Conservation (phyloP, 1,139 yeast species). For the Saccharomyces hybrid region DNA sequence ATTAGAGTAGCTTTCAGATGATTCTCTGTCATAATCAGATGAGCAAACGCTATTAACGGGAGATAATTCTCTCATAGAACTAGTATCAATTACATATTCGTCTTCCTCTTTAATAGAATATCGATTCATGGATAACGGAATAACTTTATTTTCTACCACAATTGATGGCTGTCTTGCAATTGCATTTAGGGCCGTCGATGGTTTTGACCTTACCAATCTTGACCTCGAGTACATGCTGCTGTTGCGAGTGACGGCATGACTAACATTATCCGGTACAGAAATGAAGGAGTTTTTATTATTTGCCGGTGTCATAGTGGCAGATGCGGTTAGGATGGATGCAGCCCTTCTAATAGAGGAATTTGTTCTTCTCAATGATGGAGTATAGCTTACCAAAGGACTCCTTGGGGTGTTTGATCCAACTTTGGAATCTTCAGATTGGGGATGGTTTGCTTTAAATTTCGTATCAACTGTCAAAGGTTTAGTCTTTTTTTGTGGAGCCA, state of each 20-base stretch:
- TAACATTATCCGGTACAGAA: not conserved
- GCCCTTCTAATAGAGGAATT: slow-evolving; percentile 32
- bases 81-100: slow-evolving; percentile 19
- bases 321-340: slow-evolving; percentile 26
- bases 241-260: slow-evolving; percentile 2
- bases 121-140: slow-evolving; percentile 26
- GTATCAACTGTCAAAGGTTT: not conserved
- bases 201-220: slow-evolving; percentile 23
- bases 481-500: slow-evolving; percentile 1
- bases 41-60: not conserved
- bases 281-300: slow-evolving; percentile 5
- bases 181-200: slow-evolving; percentile 21
- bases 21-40: not conserved
- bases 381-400: slow-evolving; percentile 4
- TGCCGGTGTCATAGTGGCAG: slow-evolving; percentile 8
- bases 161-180: slow-evolving; percentile 30
- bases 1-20: not conserved
- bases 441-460: not conserved
- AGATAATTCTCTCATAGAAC: slow-evolving; percentile 1
- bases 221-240: slow-evolving; percentile 3
- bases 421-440: not conserved
- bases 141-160: slow-evolving; percentile 30
- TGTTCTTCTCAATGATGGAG: slow-evolving; percentile 28
- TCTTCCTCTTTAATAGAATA: slow-evolving; percentile 25
- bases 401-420: not conserved